Evolutionary conservation across 495 filamentous ascomycete genomes (phyloP), one percentile per base, ranked within the genome.

Genomic region (Xeromyces bisporus): DNA sequence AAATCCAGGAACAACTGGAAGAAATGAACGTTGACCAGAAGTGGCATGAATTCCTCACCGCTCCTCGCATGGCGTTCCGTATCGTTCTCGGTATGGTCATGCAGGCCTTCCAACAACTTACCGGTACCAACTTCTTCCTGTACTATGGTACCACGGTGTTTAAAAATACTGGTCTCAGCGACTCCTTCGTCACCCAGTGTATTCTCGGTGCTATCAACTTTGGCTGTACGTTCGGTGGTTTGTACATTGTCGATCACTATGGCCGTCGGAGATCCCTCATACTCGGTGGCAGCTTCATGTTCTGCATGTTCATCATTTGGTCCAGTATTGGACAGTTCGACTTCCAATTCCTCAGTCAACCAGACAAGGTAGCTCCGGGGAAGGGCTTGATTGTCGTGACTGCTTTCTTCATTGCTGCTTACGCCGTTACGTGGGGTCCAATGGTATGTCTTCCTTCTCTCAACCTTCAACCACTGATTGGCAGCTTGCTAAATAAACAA

Each of bases 181-280:
- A 84, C 55, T 69, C 66, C 35, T 82, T 73, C 51, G 53, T 79
- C 24, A 82, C 77, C 1, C 73, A 77, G 35, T 70, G 78, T 32
- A 83, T 84, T 35, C 66, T 82, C 0, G 75, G 74, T 15, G 67
- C 63, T 18, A 74, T 86, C 48, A 85, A 86, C 51, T 75, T 84
- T 16, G 64, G 44, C 20, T 73, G 68, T 21, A 85, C 80, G 10
- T 73, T 84, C 40, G 69, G 63, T 21, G 75, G 77, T 33, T 55
- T 86, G 12, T 82, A 71, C 41, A 53, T 80, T 11, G 73, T 83
- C 13, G 71, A 81, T 46, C 67, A 69, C 40, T 77, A 67, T 26
- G 77, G 80, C 23, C 73, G 80, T 30, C 68, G 80, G 36, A 71
- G 63, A 39, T 64, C 69, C 7, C 58, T 86, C 24, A 77, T 83